Conservation (phyloP, 1,139 yeast species). For the Saccharomyces pastorianus region DNA sequence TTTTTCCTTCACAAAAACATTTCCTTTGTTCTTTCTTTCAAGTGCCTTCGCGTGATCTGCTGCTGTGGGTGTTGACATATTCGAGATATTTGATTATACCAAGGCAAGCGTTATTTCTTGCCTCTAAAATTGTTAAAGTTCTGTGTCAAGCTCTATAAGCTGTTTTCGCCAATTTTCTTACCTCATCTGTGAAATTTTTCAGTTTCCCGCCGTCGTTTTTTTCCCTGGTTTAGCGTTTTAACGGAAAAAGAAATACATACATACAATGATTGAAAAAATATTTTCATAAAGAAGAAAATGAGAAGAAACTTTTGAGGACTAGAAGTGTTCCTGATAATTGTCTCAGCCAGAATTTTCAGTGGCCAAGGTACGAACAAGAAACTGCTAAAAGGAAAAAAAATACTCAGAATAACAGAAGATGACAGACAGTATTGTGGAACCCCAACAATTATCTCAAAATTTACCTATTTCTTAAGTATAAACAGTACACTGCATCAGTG, state of each 20-base stretch:
- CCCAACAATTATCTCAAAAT: no score
- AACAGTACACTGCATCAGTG: no score
- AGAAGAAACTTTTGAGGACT: not conserved
- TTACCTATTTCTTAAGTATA: no score
- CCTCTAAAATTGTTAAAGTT: not conserved
- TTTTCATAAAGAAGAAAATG: not conserved
- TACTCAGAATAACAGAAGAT: no score
- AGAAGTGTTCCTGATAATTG: no score
- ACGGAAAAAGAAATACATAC: not conserved
- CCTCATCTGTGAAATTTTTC: slow-evolving; percentile 1
- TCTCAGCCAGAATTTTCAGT: no score
- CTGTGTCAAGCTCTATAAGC: not conserved
- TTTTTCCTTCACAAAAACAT: slow-evolving; percentile 55
- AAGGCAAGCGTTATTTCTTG: not conserved
- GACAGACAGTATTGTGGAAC: no score
- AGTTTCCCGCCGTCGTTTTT: not conserved
- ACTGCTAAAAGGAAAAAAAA: no score
- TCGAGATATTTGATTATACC: not conserved
- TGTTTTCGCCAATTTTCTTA: not conserved
- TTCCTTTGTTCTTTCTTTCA: slow-evolving; percentile 62
- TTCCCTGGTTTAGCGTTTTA: not conserved
- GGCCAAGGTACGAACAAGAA: no score
- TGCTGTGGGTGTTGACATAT: slow-evolving; percentile 7
- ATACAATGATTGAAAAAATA: not conserved
- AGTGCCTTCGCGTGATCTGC: slow-evolving; percentile 38